phyloP scores from a whole-genome alignment of 176 grass and related monocot species.

The Elaeis guineensis region DNA sequence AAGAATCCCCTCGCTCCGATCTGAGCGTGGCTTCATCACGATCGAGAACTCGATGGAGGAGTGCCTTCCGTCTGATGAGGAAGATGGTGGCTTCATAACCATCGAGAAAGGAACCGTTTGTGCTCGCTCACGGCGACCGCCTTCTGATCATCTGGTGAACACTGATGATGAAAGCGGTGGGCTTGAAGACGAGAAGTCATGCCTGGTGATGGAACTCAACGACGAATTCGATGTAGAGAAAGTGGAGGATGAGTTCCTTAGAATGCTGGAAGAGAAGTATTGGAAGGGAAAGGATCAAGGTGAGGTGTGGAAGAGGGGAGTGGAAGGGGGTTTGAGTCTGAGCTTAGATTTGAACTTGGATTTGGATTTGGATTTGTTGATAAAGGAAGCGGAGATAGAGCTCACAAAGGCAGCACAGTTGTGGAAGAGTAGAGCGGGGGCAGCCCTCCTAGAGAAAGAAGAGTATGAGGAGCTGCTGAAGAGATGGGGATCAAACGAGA shows the following conservation, averaged over 20 bases:
- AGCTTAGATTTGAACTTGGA: conserved; percentile 51
- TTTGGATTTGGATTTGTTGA: conserved; percentile 47
- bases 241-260: conserved; percentile 88
- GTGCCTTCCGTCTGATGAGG: conserved; percentile 32
- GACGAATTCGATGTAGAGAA: conserved; percentile 51
- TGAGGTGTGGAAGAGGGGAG: conserved; percentile 45
- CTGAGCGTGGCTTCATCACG: conserved; percentile 63
- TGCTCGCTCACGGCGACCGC: conserved; percentile 28
- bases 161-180: conserved; percentile 21
- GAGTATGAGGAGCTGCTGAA: conserved; percentile 74
- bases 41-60: conserved; percentile 68
- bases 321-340: conserved; percentile 55
- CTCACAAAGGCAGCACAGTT: conserved; percentile 58
- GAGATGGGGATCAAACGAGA: conserved; percentile 40
- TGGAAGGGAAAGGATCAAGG: conserved; percentile 25
- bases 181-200: conserved; percentile 67
- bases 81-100: conserved; percentile 82
- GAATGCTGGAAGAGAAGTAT: conserved; percentile 71
- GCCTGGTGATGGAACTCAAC: conserved; percentile 55
- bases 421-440: conserved; percentile 66
- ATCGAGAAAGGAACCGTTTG: conserved; percentile 68
- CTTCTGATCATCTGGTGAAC: conserved; percentile 27
- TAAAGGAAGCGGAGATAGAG: conserved; percentile 79
- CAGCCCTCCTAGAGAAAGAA: conserved; percentile 62
- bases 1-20: conserved; percentile 35